phyloP scores from a whole-genome alignment of 2,329 filamentous ascomycete species.

The Colletotrichum costaricense region DNA sequence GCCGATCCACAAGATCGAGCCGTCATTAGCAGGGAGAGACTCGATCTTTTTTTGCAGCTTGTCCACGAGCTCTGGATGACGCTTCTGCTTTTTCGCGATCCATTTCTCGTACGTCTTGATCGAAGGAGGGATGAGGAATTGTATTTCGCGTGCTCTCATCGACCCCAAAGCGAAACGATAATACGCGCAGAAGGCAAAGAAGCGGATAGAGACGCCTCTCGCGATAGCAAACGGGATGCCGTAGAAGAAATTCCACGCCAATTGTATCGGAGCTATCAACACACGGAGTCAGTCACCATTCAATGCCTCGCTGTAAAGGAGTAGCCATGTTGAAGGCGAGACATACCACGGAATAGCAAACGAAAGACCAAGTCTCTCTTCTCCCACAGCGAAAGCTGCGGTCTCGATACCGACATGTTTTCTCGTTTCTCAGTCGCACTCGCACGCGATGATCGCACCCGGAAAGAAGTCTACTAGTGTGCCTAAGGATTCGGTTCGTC shows the following conservation, averaged over 20 bases:
- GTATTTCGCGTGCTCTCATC: conserved; percentile 37
- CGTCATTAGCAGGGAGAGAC: conserved; percentile 16
- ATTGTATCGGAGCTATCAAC: conserved; percentile 31
- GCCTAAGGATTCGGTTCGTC: conserved; percentile 8
- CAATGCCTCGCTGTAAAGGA: neutral
- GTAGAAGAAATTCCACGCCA: conserved; percentile 23
- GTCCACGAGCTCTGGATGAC: neutral
- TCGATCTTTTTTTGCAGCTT: conserved; percentile 18
- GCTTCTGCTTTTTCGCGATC: conserved; percentile 36
- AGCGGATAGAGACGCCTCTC: conserved; percentile 33
- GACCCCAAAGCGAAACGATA: conserved; percentile 30
- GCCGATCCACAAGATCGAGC: conserved; percentile 44
- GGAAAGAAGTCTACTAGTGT: no score
- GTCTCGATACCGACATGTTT: conserved; percentile 31
- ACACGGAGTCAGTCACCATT: neutral
- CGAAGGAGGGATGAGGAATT: conserved; percentile 37
- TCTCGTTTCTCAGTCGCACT: neutral
- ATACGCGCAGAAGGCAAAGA: conserved; percentile 37
- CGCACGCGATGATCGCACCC: neutral
- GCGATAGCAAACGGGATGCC: conserved; percentile 34
- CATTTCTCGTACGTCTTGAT: conserved; percentile 39
- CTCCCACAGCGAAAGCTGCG: conserved; percentile 38
- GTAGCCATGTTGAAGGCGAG: neutral
- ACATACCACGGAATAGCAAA: conserved; percentile 35
- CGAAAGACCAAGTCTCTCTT: conserved; percentile 31